Base-by-base conservation (phyloP, 2,329 filamentous ascomycete genomes). In the Neocucurbitaria cava region DNA sequence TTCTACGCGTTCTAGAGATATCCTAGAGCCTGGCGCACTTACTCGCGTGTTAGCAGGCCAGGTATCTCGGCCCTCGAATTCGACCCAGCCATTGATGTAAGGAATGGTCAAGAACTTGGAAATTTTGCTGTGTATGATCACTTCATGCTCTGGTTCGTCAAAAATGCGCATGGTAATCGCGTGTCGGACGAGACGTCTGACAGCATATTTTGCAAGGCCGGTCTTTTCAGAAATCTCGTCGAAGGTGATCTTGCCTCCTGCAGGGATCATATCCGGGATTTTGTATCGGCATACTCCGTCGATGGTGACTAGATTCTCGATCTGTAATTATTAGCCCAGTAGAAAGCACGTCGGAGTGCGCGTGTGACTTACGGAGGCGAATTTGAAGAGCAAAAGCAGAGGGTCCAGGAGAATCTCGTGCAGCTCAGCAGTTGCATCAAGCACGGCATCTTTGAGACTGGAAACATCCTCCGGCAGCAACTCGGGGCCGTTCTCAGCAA, bases 101-200 rank as follows among this genome's bases (percentile, higher is more conserved):
- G 54, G 58, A 48, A 40, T 61, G 11, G 58, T 46, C 33, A 61
- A 45, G 45, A 61, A 55, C 38, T 55, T 61, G 40, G 58, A 61
- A n/a, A 53, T 51, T 15, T 38, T 61, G 38, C 15, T 58, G 13
- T 61, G 58, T 51, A 42, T 24, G 1, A 61, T 23, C 33, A 57
- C 35, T 26, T 44, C 54, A 47, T 18, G 54, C 45, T 58, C 58
- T 36, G 58, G 54, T 45, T 61, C 58, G 4, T 45, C 9, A 2
- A 61, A 26, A 36, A 58, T 61, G n/a, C 51, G 58, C 58, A 61
- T 61, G 35, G 54, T 26, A 9, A 56, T 56, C 3, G 58, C 54
- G 42, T 53, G 33, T 33, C 48, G 58, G 13, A 61, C 6, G 28
- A 61, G 45, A 30, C 58, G 47, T 41, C 54, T 45, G 42, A 61